These are phyloP conservation scores for Yamadazyma laniorum DNA, from an alignment of 805 yeast genomes.

Conservation along the genomic window DNA sequence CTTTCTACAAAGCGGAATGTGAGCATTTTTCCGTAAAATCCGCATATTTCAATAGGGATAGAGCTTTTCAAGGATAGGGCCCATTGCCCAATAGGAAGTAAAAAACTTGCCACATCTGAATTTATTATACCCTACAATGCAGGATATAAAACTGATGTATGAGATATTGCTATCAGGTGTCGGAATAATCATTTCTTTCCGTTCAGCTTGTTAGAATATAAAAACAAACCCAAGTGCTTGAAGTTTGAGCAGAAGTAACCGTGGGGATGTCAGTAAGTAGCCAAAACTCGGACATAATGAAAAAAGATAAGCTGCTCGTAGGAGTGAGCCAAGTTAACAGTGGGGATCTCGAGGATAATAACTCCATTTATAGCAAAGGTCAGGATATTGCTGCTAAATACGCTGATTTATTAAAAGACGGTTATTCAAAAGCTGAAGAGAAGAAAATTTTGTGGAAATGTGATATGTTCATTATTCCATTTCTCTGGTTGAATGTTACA, in stretches of 20 bases:
- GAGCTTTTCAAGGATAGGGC: too few species aligned
- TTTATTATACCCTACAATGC: too few species aligned
- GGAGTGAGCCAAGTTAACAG: not conserved
- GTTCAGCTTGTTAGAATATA: too few species aligned
- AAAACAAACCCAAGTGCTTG: too few species aligned
- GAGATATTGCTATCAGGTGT: too few species aligned
- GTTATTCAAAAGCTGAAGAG: constrained; percentile 9
- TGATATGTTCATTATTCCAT: constrained; percentile 22
- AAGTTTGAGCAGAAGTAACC: too few species aligned
- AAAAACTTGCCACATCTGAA: too few species aligned
- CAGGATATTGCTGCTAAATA: constrained; percentile 14
- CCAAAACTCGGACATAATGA: not conserved
- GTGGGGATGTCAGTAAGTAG: constrained; percentile 1
- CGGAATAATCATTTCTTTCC: not conserved
- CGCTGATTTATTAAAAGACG: constrained; percentile 14
- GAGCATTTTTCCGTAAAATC: too few species aligned
- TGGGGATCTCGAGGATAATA: not conserved
- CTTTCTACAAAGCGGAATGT: too few species aligned
- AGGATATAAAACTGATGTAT: too few species aligned
- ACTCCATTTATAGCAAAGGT: not conserved
- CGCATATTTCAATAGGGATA: too few species aligned
- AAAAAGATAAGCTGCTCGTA: constrained; percentile 7
- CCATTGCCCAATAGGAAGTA: too few species aligned
- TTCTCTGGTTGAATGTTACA: constrained; percentile 22
- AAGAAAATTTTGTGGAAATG: constrained; percentile 15